Evolutionary conservation across 805 yeast species (phyloP).

Genomic region (Alloascoidea hylecoeti): DNA sequence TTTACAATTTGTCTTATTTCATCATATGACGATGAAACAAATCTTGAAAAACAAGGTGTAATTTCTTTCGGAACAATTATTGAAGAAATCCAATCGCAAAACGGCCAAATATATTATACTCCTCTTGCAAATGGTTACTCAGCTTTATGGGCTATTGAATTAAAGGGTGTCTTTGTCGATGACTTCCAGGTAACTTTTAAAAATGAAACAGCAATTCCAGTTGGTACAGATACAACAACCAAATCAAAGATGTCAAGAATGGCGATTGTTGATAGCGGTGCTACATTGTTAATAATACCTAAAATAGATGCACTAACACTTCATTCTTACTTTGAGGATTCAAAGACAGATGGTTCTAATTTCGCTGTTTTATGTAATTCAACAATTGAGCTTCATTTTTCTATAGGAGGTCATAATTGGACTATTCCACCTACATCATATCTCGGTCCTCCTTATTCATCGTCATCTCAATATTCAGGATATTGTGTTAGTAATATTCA

Average conservation of each 20-base stretch:
- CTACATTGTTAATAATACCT: background rate
- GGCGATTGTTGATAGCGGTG: background rate
- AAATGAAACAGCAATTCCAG: too few relatives aligned
- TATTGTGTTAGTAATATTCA: slow-evolving; percentile 1
- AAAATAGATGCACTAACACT: background rate
- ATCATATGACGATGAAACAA: background rate
- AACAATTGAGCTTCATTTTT: background rate
- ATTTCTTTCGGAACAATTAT: background rate
- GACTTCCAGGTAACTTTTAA: background rate
- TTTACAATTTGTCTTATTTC: background rate
- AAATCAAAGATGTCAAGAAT: background rate
- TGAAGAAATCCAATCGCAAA: background rate
- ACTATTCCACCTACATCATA: background rate
- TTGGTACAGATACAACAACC: too few relatives aligned
- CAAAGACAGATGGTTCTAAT: background rate
- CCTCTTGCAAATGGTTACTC: background rate
- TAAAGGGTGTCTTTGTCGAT: background rate
- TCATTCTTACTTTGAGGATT: background rate
- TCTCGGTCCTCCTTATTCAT: background rate
- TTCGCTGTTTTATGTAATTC: background rate
- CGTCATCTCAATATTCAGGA: background rate
- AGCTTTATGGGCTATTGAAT: background rate
- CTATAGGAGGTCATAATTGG: background rate
- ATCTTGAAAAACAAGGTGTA: background rate
- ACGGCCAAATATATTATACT: background rate